These are phyloP conservation scores for Thermoascus crustaceus DNA, from an alignment of 2,329 filamentous ascomycete species.

Conservation along the genomic window DNA sequence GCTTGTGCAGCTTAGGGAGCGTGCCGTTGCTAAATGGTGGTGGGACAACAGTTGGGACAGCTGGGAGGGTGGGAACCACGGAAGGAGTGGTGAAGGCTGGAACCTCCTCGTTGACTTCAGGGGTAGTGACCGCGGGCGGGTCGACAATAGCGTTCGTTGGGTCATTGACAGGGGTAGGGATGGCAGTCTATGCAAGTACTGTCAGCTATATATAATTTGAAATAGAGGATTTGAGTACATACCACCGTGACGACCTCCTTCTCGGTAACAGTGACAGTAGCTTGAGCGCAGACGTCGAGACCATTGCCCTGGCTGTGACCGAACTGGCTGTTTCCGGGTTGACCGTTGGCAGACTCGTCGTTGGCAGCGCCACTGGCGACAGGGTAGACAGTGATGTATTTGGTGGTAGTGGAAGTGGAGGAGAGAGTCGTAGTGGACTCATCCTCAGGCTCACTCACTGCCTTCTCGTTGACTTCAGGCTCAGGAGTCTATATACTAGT, in stretches of 20 bases:
- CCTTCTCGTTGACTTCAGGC: constrained; percentile 3
- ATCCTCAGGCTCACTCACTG: constrained; percentile 6
- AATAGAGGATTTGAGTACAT: constrained; percentile 9
- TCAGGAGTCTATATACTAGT: constrained; percentile 1
- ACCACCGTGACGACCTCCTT: constrained; percentile 30
- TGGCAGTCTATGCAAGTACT: constrained; percentile 1
- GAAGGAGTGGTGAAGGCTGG: too few relatives aligned
- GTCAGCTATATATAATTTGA: background rate
- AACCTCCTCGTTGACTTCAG: background rate
- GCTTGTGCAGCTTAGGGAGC: constrained; percentile 6
- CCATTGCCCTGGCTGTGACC: constrained; percentile 4
- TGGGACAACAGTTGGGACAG: background rate
- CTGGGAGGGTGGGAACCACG: constrained; percentile 10
- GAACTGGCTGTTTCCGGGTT: constrained; percentile 3
- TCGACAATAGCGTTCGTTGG: constrained; percentile 1
- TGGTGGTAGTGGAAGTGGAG: constrained; percentile 21
- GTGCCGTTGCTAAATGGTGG: constrained; percentile 8
- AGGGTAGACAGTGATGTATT: constrained; percentile 18
- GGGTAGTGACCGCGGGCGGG: background rate
- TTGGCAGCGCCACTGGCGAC: background rate
- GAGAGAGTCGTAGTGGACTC: constrained; percentile 20
- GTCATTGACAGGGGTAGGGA: too few relatives aligned
- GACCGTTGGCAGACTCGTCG: background rate
- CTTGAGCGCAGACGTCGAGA: constrained; percentile 3
- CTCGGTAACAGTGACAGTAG: constrained; percentile 26